Percentiles rank a stretch among this genome's conserved stretches.
Conservation (phyloP, 805 yeast genomes). For the Lipomyces lipofer region DNA sequence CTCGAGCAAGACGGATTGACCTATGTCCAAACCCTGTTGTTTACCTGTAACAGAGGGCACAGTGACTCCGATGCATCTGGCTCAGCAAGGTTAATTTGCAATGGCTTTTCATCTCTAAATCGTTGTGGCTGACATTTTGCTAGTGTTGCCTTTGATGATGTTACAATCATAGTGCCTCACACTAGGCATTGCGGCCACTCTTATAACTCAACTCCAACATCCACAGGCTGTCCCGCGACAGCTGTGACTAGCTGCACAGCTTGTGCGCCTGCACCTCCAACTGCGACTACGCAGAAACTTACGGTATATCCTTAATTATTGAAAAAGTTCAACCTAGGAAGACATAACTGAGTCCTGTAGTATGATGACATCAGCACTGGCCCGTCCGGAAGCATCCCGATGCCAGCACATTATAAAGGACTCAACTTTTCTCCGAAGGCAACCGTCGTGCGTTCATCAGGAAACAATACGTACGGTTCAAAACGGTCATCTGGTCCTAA, state of each 20-base stretch:
- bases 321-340: too few species aligned
- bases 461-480: not conserved
- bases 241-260: slow-evolving; percentile 2
- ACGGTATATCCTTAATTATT: not conserved
- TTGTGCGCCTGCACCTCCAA: slow-evolving; percentile 6
- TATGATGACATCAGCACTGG: not conserved
- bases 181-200: not conserved
- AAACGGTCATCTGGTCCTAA: not conserved
- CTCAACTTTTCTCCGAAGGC: slow-evolving; percentile 4
- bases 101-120: not conserved
- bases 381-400: not conserved
- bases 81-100: not conserved
- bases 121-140: not conserved
- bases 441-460: not conserved
- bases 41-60: not conserved
- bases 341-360: not conserved
- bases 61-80: not conserved
- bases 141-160: slow-evolving; percentile 6
- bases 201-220: not conserved
- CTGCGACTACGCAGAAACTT: not conserved
- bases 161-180: not conserved
- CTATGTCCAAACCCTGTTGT: slow-evolving; percentile 1
- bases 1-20: not conserved
- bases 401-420: slow-evolving; percentile 2
- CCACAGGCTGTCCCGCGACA: slow-evolving; percentile 2